Percentiles rank a stretch among this genome's conserved stretches.
Conservation (phyloP, 106 monocot genomes). For the Apostasia shenzhenica region DNA sequence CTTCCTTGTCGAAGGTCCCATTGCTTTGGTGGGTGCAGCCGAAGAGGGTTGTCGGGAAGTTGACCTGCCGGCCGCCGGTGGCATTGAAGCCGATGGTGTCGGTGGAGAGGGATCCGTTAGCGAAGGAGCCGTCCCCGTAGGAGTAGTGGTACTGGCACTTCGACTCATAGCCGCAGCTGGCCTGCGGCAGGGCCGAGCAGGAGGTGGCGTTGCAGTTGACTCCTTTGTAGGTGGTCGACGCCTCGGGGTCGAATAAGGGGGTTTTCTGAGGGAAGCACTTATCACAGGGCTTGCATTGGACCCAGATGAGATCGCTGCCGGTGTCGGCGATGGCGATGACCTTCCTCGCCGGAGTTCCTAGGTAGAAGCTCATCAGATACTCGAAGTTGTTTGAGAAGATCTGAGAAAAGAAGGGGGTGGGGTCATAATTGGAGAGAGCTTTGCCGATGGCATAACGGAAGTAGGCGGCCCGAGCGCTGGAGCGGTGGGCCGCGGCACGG, state of each 20-base stretch:
- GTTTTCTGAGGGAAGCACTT: not conserved
- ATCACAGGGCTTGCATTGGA: not conserved
- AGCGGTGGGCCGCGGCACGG: not conserved
- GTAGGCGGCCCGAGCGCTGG: not conserved
- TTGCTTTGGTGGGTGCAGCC: not conserved
- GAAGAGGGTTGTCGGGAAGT: slow-evolving; percentile 5
- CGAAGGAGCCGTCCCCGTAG: slow-evolving; percentile 21
- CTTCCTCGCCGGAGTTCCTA: not conserved
- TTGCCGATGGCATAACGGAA: not conserved
- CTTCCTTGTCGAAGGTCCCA: slow-evolving; percentile 11
- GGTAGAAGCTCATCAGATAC: not conserved
- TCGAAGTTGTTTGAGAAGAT: not conserved
- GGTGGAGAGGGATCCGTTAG: slow-evolving; percentile 15
- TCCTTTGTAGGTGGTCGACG: not conserved
- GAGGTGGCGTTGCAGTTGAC: not conserved
- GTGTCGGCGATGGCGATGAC: slow-evolving; percentile 23
- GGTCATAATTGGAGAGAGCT: too few relatives aligned
- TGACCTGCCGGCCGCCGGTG: not conserved
- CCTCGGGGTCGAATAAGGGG: not conserved
- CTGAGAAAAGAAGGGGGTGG: not conserved
- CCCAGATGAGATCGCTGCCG: slow-evolving; percentile 43
- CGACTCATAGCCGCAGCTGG: not conserved
- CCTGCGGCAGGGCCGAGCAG: not conserved
- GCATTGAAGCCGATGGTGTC: slow-evolving; percentile 28
- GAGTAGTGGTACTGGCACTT: not conserved